phyloP scores from a whole-genome alignment of 371 early-diverging fungal genomes.

The Parasitella parasitica region DNA sequence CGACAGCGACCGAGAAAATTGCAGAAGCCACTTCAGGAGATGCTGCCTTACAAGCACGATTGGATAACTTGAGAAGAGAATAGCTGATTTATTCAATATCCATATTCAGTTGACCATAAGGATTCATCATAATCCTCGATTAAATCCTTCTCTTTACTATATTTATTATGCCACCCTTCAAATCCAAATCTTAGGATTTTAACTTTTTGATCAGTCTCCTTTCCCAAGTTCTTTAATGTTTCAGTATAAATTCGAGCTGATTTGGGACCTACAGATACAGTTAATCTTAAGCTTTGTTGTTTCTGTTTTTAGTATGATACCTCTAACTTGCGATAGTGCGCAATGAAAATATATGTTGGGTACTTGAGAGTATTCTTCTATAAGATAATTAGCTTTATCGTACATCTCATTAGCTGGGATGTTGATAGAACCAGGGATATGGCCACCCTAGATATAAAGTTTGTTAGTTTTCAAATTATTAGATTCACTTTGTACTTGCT shows the following conservation, averaged over 20 bases:
- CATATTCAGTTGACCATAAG: slow-evolving; percentile 45
- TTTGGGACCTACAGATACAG: slow-evolving; percentile 63
- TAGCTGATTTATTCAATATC: slow-evolving; percentile 30
- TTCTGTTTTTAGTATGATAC: slow-evolving; percentile 8
- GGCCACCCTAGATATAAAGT: slow-evolving; percentile 62
- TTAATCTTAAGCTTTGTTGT: background rate
- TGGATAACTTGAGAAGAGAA: slow-evolving; percentile 87
- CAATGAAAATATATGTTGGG: slow-evolving; percentile 83
- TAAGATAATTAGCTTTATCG: slow-evolving; percentile 46
- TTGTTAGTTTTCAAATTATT: background rate
- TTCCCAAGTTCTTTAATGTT: slow-evolving; percentile 40
- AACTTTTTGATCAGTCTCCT: slow-evolving; percentile 39
- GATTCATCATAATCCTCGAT: slow-evolving; percentile 64
- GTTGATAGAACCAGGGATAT: slow-evolving; percentile 78
- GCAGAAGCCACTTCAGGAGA: slow-evolving; percentile 68
- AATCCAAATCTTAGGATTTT: slow-evolving; percentile 74
- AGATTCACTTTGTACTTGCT: slow-evolving; percentile 33
- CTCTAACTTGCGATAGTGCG: slow-evolving; percentile 80
- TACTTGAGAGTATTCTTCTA: slow-evolving; percentile 55
- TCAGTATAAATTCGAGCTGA: slow-evolving; percentile 75
- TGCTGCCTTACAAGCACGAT: slow-evolving; percentile 88
- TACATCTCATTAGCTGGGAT: slow-evolving; percentile 67
- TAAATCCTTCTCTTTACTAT: slow-evolving; percentile 54
- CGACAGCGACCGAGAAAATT: slow-evolving; percentile 42
- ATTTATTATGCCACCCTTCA: slow-evolving; percentile 64